Base-by-base conservation (phyloP, 2,329 filamentous ascomycete species). In the Hortaea sp. region DNA sequence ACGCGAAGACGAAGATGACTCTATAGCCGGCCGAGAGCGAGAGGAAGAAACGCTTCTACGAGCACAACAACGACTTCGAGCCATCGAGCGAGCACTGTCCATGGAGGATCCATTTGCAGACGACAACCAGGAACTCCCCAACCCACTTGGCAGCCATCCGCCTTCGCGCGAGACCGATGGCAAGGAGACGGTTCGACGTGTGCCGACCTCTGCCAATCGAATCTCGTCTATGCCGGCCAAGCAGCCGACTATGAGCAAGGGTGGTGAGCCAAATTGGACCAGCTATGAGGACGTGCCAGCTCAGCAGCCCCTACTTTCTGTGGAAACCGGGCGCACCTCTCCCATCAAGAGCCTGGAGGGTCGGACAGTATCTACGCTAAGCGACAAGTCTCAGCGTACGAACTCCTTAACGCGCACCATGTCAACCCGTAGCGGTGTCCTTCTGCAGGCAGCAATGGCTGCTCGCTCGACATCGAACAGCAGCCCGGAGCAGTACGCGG, bases 1-100 rank as follows among this genome's bases (percentile, higher is more conserved):
- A 57, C 65, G 73, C 9, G 79, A 82, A 48, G 79, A 81, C 51
- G 75, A 79, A 43, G 75, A 78, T 47, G 68, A 68, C 28, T 9
- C 29, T 7, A 27, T 35, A 29, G 29, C 10, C 28, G 35, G 32
- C n/a, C 30, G 12, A 29, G 42, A 48, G 9, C 30, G 12, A 29
- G 42, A 48, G 9, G 29, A 13, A 30, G 34, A 43, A n/a, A 34
- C 31, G 5, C 30, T 50, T 20, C 40, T 39, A 7, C 49, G 51
- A 43, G 50, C 54, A 10, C 46, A 58, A 39, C 48, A 50, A 13
- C 51, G 53, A 30, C 48, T 60, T 20, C 47, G 41, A 29, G 54
- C 53, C 29, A 32, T 56, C 29, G 57, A 55, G 43, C 45, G 45
- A 11, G 50, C 49, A 12, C 40, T 55, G n/a, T 41, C 32, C 27